phyloP scores from a whole-genome alignment of 331 rosid species.

The Telfairia occidentalis region DNA sequence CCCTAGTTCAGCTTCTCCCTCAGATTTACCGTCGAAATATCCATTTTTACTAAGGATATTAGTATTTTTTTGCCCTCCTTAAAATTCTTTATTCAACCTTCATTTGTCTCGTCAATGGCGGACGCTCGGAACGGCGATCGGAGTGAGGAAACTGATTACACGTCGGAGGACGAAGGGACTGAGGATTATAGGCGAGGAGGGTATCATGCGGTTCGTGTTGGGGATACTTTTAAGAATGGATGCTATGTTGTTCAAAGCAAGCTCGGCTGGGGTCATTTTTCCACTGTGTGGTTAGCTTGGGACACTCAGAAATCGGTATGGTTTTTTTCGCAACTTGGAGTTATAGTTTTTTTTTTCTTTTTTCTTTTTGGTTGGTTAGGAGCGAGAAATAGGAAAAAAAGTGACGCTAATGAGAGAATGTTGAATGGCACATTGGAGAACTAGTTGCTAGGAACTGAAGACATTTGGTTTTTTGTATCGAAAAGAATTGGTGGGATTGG shows the following conservation, averaged over 20 bases:
- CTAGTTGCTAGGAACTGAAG: not conserved
- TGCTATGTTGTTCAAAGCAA: constrained; percentile 65
- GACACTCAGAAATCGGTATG: constrained; percentile 55
- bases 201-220: constrained; percentile 68
- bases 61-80: not conserved
- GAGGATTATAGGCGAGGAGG: constrained; percentile 85
- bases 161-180: constrained; percentile 76
- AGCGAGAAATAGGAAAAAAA: not conserved
- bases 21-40: not conserved
- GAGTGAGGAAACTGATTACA: constrained; percentile 43
- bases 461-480: not conserved
- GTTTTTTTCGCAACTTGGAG: not conserved
- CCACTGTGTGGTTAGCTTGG: constrained; percentile 94
- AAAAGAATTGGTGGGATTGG: not conserved
- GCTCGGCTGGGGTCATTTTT: constrained; percentile 92
- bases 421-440: not conserved
- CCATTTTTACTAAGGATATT: not conserved
- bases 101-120: constrained; percentile 45
- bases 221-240: constrained; percentile 73
- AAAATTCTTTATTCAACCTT: not conserved
- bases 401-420: not conserved
- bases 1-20: not conserved
- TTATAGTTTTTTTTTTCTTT: not conserved
- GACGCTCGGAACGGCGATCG: constrained; percentile 40
- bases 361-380: not conserved